Evolutionary conservation across 176 grass and related monocot genomes (phyloP), one percentile per base, ranked within the genome.

Genomic region (Saccharum officinarum): DNA sequence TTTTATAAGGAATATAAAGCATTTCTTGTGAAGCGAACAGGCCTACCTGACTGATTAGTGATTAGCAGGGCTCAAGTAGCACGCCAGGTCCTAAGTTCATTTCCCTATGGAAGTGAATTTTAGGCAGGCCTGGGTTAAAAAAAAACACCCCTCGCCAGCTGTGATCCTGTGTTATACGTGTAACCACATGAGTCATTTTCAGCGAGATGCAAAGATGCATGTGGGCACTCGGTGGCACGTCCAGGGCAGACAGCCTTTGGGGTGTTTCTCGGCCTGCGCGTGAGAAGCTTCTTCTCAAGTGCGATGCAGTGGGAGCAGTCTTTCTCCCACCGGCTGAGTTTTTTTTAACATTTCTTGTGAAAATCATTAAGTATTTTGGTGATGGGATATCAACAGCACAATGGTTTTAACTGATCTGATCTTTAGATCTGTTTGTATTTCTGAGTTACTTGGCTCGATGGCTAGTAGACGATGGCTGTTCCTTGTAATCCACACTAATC

Each of bases 1-100:
- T 73, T 84, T 80, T 10, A 68, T 4, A 75, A 75, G 75, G 81
- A 80, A 67, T 86, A 44, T 59, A 67, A 61, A 45, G 23, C 38
- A 26, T 44, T 75, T 34, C 44, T 82, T 50, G 33, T 46, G 30
- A 39, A 33, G 68, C 3, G 1, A 61, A 62, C 10, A 26, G 59
- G 8, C 59, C 59, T 62, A 62, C 23, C 59, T 62, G 59, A 62
- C 59, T 62, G n/a, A 9, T 61, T 61, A 59, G 22, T 62, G n/a
- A 10, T 62, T 61, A 59, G 22, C 55, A 59, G 55, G 22, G 22
- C 57, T 25, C 1, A 23, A 61, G 57, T 60, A 60, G 57, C n/a
- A 62, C 4, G 3, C 59, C 59, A 62, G n/a, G 57, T 60, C 22
- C 55, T 59, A 59, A n/a, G 59, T 62, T 25, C 0, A 10, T 62